Base-by-base conservation (phyloP, 2,329 filamentous ascomycete genomes). In the Capronia epimyces region DNA sequence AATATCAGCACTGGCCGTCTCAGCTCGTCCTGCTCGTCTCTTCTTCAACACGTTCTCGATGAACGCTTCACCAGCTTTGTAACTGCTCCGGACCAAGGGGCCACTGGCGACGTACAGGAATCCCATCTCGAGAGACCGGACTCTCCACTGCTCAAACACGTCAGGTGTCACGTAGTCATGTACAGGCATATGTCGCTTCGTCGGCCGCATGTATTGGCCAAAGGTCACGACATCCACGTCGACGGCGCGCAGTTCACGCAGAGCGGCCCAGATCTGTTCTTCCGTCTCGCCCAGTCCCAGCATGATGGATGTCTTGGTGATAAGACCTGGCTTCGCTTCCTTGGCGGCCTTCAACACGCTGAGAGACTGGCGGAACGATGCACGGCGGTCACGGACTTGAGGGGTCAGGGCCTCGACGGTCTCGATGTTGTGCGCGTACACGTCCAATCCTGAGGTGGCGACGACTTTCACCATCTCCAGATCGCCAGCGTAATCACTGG, bases 241-340 rank as follows among this genome's bases (percentile, higher is more conserved):
- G 51, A 82, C 79, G 59, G 83, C 83, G 51, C 93, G 81, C 10
- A 98, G 78, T 67, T 94, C 87, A 67, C 76, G 80, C 53, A 97
- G 71, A 0, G 91, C 82, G 57, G 87, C 81, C 79, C 82, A 85
- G 1, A 98, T 69, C 71, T 97, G 86, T 15, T 86, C 80, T 63
- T 97, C 90, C 21, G 84, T 89, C 77, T 98, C 93, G 10, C 93
- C 93, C 3, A 98, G 72, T 3, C 93, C 93, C 20, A 98, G 78
- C 93, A 98, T 98, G 57, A 98, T 82, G 61, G 89, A 95, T 1
- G 93, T 97, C 78, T 98, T 98, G n/a, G 93, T 98, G 63, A 98
- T 95, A 53, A 97, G 78, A 2, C 80, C 80, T 1, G 84, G 80
- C 52, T 80, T 81, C 1, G 86, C 81, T 53, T 81, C 78, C 77